These are phyloP conservation scores for Aspergillus sp. DNA, from an alignment of 2,329 filamentous ascomycete genomes.

Conservation along the genomic window DNA sequence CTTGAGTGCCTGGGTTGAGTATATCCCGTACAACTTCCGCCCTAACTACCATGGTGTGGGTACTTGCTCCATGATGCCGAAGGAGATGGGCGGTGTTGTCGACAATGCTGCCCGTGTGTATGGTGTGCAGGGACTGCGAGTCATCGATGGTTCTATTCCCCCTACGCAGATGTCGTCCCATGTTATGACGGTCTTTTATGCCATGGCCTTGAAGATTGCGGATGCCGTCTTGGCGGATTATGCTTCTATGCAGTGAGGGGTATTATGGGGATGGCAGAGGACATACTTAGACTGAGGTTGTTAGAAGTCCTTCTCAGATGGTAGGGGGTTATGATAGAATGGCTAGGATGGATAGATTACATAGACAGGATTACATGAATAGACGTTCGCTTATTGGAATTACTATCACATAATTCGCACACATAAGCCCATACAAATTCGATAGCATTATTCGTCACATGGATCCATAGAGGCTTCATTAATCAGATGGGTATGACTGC, in stretches of 20 bases:
- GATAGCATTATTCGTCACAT: too few species aligned
- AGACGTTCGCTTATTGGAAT: neutral
- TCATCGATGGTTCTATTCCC: constrained; percentile 41
- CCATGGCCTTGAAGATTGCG: constrained; percentile 30
- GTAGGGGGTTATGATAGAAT: neutral
- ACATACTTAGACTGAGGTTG: neutral
- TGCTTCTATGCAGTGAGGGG: neutral
- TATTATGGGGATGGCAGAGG: too few species aligned
- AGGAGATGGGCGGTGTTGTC: constrained; percentile 37
- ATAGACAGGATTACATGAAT: neutral
- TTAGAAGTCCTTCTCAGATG: neutral
- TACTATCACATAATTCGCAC: too few species aligned
- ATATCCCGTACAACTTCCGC: constrained; percentile 29
- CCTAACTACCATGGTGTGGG: constrained; percentile 34
- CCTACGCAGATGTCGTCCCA: constrained; percentile 37
- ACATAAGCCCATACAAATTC: too few species aligned
- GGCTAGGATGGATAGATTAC: neutral
- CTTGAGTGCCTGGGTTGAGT: constrained; percentile 26
- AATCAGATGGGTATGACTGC: too few species aligned
- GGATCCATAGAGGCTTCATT: too few species aligned
- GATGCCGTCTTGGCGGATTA: constrained; percentile 17
- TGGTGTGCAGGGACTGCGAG: constrained; percentile 35
- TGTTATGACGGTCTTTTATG: constrained; percentile 35
- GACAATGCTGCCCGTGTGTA: constrained; percentile 33
- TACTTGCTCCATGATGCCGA: constrained; percentile 38